Conservation (phyloP, 2,329 filamentous ascomycete species). For the Fragosphaeria purpurea region DNA sequence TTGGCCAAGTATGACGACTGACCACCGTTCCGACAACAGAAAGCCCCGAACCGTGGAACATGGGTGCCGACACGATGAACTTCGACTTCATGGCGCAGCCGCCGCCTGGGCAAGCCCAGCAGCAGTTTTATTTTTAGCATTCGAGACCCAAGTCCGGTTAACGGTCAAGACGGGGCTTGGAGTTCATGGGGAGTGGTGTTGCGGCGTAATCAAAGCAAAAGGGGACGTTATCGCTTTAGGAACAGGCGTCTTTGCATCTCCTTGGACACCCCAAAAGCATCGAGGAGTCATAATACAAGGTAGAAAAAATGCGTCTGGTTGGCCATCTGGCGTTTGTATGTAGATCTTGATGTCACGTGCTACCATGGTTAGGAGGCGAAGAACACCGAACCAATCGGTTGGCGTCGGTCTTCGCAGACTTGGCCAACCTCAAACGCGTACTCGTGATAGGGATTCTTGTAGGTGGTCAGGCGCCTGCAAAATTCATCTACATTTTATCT, state of each 20-base stretch:
- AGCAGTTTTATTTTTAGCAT: conserved; percentile 44
- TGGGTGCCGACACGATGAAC: conserved; percentile 45
- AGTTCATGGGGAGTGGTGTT: too few relatives aligned
- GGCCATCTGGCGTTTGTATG: too few relatives aligned
- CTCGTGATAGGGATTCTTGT: not conserved
- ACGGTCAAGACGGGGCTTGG: too few relatives aligned
- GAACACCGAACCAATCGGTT: conserved; percentile 10
- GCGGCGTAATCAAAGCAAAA: too few relatives aligned
- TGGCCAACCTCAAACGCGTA: conserved; percentile 9
- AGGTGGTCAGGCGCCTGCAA: not conserved
- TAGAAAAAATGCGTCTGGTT: too few relatives aligned
- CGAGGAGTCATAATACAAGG: too few relatives aligned
- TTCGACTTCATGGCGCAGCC: conserved; percentile 52
- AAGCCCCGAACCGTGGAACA: conserved; percentile 50
- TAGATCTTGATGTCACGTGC: too few relatives aligned
- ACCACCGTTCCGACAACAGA: conserved; percentile 25
- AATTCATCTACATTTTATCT: not conserved
- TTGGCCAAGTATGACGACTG: too few relatives aligned
- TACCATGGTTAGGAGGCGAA: too few relatives aligned
- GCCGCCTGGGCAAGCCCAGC: conserved; percentile 45
- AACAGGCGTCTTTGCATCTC: too few relatives aligned
- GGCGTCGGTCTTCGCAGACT: conserved; percentile 16
- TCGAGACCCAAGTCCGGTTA: not conserved
- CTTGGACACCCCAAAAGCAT: too few relatives aligned
- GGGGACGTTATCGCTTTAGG: too few relatives aligned